Percentiles rank a stretch among this genome's conserved stretches.
Evolutionary conservation across 164 flowering plant species (phyloP).

Genomic region (Vitis vinifera): ASM3070453v1 NC_081818.1:22812001-22812500

Average conservation of each 20-base stretch:
- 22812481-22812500: slow-evolving; percentile 80
- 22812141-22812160: slow-evolving; percentile 90
- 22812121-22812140: slow-evolving; percentile 54
- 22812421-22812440: slow-evolving; percentile 92
- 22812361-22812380: slow-evolving; percentile 85
- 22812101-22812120: slow-evolving; percentile 93
- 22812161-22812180: slow-evolving; percentile 93
- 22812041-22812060: slow-evolving; percentile 98
- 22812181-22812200: slow-evolving; percentile 96
- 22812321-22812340: slow-evolving; percentile 90
- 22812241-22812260: slow-evolving; percentile 96
- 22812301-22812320: slow-evolving; percentile 71
- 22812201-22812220: slow-evolving; percentile 88
- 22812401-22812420: slow-evolving; percentile 92
- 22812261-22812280: slow-evolving; percentile 84
- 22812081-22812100: slow-evolving; percentile 95
- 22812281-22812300: slow-evolving; percentile 89
- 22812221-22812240: slow-evolving; percentile 94
- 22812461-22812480: slow-evolving; percentile 77
- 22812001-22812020: slow-evolving; percentile 98
- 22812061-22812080: slow-evolving; percentile 88
- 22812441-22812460: slow-evolving; percentile 96
- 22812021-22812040: slow-evolving; percentile 95
- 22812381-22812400: slow-evolving; percentile 90
- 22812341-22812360: slow-evolving; percentile 96